A percentile compares a stretch with the other conserved stretches of the same genome.
Conservation (phyloP, 805 yeast species). For the Brettanomyces sp. region DNA sequence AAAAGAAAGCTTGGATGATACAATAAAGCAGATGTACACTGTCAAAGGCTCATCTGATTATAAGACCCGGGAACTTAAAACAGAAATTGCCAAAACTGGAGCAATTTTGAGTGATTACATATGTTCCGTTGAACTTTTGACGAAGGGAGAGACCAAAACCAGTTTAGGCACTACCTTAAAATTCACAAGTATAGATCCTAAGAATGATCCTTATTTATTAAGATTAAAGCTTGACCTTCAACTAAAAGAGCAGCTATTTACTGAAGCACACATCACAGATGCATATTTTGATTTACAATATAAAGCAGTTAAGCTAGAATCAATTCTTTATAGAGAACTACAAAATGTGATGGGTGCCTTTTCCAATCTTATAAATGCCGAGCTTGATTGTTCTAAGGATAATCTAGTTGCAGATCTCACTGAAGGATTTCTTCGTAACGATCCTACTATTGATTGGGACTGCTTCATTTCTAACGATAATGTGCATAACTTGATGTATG, state of each 20-base stretch:
- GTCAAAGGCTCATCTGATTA: conserved; percentile 44
- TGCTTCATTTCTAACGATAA: conserved; percentile 42
- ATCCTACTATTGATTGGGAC: conserved; percentile 64
- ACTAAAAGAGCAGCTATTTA: conserved; percentile 50
- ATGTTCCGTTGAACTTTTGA: conserved; percentile 33
- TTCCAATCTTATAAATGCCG: conserved; percentile 41
- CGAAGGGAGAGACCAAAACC: conserved; percentile 27
- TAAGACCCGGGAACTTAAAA: conserved; percentile 44
- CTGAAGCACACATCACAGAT: conserved; percentile 58
- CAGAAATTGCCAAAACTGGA: conserved; percentile 57
- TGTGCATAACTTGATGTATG: conserved; percentile 31
- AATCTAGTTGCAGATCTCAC: conserved; percentile 45
- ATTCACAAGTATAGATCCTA: conserved; percentile 14
- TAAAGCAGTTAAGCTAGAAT: conserved; percentile 56
- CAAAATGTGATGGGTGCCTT: conserved; percentile 48
- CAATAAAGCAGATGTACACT: conserved; percentile 44
- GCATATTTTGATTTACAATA: conserved; percentile 56
- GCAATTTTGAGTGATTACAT: conserved; percentile 39
- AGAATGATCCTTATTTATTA: conserved; percentile 52
- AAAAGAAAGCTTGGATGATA: conserved; percentile 41
- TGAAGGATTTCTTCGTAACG: conserved; percentile 44
- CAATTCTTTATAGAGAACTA: conserved; percentile 52
- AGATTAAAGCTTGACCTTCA: conserved; percentile 57
- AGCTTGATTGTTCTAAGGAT: conserved; percentile 37
- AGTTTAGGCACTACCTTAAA: conserved; percentile 21